These are phyloP conservation scores for Pseudogymnoascus sp. DNA, from an alignment of 2,329 filamentous ascomycete genomes.

Conservation along the genomic window DNA sequence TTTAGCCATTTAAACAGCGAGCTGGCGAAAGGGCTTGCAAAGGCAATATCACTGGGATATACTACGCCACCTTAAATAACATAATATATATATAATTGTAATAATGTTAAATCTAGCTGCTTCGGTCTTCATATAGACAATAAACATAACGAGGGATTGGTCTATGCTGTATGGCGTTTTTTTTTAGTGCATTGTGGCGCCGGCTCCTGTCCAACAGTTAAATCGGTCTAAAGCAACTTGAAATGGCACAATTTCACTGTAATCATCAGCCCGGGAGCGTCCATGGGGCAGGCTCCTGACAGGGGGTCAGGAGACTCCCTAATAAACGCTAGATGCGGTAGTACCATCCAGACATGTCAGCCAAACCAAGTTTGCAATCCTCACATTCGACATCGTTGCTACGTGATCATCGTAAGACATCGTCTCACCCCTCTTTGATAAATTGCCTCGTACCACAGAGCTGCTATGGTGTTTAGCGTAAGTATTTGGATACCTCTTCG, in stretches of 20 bases:
- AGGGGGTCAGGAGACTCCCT: neutral
- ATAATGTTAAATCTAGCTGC: neutral
- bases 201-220: neutral
- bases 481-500: conserved; percentile 67
- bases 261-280: neutral
- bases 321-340: neutral
- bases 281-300: neutral
- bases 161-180: neutral
- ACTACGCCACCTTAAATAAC: neutral
- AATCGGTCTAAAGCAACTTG: neutral
- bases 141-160: neutral
- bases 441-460: neutral
- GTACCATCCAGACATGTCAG: neutral
- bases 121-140: neutral
- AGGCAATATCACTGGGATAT: neutral
- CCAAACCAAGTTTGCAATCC: neutral
- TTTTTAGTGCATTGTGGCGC: neutral
- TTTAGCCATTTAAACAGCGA: neutral
- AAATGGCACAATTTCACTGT: neutral
- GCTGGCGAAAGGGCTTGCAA: neutral
- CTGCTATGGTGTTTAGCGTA: conserved; percentile 28
- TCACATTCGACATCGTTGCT: neutral
- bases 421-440: neutral
- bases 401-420: neutral
- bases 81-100: neutral